Evolutionary conservation across 192 early-diverging fungal genomes (phyloP).

Genomic region (Fimicolochytrium jonesii): DNA sequence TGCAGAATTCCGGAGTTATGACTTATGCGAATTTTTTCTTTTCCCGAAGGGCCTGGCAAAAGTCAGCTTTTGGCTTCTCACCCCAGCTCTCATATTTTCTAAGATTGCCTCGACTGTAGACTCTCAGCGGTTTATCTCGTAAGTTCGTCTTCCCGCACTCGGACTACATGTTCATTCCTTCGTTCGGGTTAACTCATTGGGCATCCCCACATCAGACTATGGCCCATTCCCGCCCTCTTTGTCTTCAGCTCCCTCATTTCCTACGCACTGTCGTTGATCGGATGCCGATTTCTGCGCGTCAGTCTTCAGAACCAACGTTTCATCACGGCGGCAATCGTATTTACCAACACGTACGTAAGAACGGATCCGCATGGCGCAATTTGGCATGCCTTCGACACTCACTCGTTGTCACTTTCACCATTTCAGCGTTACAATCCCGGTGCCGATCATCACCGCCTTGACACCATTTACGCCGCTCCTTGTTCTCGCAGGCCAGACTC

Average conservation of each 20-base stretch:
- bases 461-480: slow-evolving; percentile 6
- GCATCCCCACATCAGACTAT: not conserved
- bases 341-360: slow-evolving; percentile 9
- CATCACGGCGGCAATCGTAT: slow-evolving; percentile 4
- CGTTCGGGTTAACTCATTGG: not conserved
- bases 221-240: slow-evolving; percentile 6
- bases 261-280: not conserved
- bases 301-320: not conserved
- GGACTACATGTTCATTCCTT: no score
- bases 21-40: no score
- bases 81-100: not conserved
- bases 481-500: not conserved
- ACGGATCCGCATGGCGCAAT: no score
- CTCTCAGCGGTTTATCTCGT: not conserved
- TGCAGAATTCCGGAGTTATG: no score
- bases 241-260: slow-evolving; percentile 2
- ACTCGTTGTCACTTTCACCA: no score
- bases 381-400: no score
- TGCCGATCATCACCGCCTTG: not conserved
- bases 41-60: not conserved
- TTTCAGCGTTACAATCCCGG: slow-evolving; percentile 3
- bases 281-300: not conserved
- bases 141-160: no score
- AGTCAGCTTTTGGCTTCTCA: not conserved
- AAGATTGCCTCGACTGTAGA: not conserved